phyloP scores from a whole-genome alignment of 1,284 basidiomycete genomes.

The Anthracocystis panici-leucophaei region DNA sequence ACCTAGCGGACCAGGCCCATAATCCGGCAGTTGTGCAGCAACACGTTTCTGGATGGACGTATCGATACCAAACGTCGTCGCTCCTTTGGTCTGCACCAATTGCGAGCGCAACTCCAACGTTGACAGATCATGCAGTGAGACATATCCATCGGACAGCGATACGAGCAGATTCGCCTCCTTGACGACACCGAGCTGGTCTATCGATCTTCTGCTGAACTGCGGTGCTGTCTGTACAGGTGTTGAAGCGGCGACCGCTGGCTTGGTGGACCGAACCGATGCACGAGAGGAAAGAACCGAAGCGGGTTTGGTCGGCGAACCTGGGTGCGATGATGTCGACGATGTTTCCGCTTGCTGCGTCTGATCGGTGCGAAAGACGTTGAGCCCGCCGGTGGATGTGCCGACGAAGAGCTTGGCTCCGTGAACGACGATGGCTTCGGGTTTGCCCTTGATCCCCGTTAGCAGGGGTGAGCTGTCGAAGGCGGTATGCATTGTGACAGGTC shows the following conservation, averaged over 20 bases:
- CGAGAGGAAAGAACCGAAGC: conserved; percentile 31
- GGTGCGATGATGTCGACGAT: conserved; percentile 10
- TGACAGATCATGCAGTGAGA: conserved; percentile 74
- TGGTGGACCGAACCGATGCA: neutral
- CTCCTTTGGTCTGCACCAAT: conserved; percentile 77
- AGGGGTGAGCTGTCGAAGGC: conserved; percentile 49
- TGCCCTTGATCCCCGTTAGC: conserved; percentile 47
- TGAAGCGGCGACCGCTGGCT: conserved; percentile 10
- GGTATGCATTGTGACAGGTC: conserved; percentile 44
- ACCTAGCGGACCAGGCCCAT: conserved; percentile 48
- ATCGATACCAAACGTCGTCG: conserved; percentile 82
- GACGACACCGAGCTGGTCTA: conserved; percentile 87
- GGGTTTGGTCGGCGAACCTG: conserved; percentile 27
- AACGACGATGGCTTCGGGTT: conserved; percentile 45
- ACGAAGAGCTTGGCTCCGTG: conserved; percentile 59
- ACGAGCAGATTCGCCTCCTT: conserved; percentile 84
- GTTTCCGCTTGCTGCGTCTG: conserved; percentile 6
- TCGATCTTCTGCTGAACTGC: conserved; percentile 76
- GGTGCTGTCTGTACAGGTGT: conserved; percentile 25
- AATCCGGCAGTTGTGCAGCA: conserved; percentile 29
- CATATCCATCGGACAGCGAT: conserved; percentile 80
- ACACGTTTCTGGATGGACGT: conserved; percentile 73
- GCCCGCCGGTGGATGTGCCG: conserved; percentile 49
- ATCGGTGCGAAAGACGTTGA: conserved; percentile 44
- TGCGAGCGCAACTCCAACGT: conserved; percentile 75